Conservation (phyloP, 2,329 filamentous ascomycete genomes). For the Aureobasidium sp. region DNA sequence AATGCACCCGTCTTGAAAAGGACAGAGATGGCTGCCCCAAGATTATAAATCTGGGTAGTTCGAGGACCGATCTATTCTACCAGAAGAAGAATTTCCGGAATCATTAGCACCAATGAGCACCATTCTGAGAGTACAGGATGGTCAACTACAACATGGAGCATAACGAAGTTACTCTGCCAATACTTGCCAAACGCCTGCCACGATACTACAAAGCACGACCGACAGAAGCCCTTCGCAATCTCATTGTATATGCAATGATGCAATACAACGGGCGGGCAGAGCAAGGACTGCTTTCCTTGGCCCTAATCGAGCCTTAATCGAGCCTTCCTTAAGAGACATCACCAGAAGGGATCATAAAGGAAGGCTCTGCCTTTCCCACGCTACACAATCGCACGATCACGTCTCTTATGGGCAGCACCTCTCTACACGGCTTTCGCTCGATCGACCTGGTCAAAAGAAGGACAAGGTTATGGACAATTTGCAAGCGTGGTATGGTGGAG, state of each 20-base stretch:
- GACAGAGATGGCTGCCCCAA: slow-evolving; percentile 96
- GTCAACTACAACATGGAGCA: background rate
- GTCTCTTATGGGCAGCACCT: background rate
- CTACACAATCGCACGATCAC: background rate
- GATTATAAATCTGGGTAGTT: slow-evolving; percentile 97
- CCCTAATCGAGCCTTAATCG: background rate
- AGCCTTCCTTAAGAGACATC: background rate
- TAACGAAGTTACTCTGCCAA: background rate
- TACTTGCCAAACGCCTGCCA: no score
- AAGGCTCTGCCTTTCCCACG: background rate
- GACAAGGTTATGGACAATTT: background rate
- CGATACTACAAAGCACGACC: background rate
- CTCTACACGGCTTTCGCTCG: background rate
- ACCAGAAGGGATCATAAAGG: background rate
- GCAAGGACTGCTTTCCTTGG: background rate
- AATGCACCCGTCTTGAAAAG: slow-evolving; percentile 94
- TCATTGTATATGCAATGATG: background rate
- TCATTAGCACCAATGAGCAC: slow-evolving; percentile 34
- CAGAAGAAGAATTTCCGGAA: slow-evolving; percentile 67
- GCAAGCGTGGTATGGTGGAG: no score
- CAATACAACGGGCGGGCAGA: background rate
- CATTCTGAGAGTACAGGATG: background rate
- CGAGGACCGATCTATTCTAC: slow-evolving; percentile 82
- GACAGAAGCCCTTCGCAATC: background rate
- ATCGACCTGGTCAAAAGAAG: background rate